A percentile compares a stretch with the other conserved stretches of the same genome.
Evolutionary conservation across 352 stramenopile species (phyloP).

Genomic region (Pythium rishiriense): DNA sequence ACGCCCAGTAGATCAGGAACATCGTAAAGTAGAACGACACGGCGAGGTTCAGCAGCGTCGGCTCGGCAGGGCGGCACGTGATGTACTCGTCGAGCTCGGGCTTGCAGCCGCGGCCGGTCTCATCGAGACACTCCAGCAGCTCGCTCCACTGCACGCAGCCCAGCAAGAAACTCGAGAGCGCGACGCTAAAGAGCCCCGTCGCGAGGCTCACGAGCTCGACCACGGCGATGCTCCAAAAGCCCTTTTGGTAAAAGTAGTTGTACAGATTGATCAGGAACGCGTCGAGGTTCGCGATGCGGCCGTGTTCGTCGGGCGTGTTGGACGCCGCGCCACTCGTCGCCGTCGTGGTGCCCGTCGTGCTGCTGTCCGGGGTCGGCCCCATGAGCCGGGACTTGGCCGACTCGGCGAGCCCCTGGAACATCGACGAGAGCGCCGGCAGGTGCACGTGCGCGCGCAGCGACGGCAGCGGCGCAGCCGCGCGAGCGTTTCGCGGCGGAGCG

Average conservation of each 20-base stretch:
- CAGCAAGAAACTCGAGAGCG: conserved; percentile 93
- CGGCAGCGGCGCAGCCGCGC: conserved; percentile 38
- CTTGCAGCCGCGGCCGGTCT: conserved; percentile 79
- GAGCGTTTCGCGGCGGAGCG: background rate
- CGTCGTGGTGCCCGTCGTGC: background rate
- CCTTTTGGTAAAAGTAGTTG: conserved; percentile 94
- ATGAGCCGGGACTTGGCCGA: conserved; percentile 48
- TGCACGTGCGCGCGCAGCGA: conserved; percentile 71
- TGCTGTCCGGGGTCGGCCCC: background rate
- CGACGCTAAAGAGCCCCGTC: conserved; percentile 96
- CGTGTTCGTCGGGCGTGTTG: conserved; percentile 63
- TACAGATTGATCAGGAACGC: conserved; percentile 93
- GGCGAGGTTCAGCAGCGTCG: conserved; percentile 59
- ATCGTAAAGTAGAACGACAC: conserved; percentile 93
- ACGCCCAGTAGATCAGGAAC: conserved; percentile 93
- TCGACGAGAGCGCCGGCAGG: conserved; percentile 72
- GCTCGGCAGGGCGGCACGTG: conserved; percentile 56
- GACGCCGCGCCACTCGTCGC: conserved; percentile 25
- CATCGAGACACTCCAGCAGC: conserved; percentile 81
- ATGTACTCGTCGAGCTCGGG: conserved; percentile 71
- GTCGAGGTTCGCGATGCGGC: conserved; percentile 86
- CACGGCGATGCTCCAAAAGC: conserved; percentile 88
- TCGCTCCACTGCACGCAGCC: conserved; percentile 95
- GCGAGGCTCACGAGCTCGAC: conserved; percentile 90
- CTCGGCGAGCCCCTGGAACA: conserved; percentile 70